These are phyloP conservation scores for Saturnispora quitensis DNA, from an alignment of 805 yeast genomes.

Conservation along the genomic window DNA sequence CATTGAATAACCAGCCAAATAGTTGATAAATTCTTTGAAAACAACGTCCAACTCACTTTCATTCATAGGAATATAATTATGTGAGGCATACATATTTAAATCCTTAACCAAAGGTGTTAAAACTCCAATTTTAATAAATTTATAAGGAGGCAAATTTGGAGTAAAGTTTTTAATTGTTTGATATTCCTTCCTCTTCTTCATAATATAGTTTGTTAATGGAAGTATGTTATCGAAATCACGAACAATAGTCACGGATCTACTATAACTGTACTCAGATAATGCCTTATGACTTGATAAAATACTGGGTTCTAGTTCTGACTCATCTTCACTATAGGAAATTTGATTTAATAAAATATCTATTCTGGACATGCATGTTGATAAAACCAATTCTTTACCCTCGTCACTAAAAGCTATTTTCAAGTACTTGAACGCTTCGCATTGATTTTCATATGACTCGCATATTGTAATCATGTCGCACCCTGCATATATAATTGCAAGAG, in stretches of 20 bases:
- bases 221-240: constrained; percentile 43
- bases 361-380: constrained; percentile 33
- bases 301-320: constrained; percentile 26
- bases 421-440: constrained; percentile 45
- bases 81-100: not conserved
- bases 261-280: constrained; percentile 39
- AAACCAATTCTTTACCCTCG: constrained; percentile 33
- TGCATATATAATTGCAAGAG: constrained; percentile 46
- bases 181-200: constrained; percentile 15
- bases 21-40: constrained; percentile 38
- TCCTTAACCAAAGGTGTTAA: constrained; percentile 2
- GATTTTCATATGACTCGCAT: constrained; percentile 46
- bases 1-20: constrained; percentile 29
- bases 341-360: constrained; percentile 35
- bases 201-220: constrained; percentile 38
- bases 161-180: not conserved
- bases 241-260: constrained; percentile 42
- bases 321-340: constrained; percentile 34
- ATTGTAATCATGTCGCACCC: constrained; percentile 59
- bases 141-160: constrained; percentile 3
- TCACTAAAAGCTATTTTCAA: constrained; percentile 25
- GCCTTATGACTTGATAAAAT: constrained; percentile 35
- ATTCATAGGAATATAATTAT: not conserved
- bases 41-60: constrained; percentile 1
- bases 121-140: constrained; percentile 3